Evolutionary conservation across 352 stramenopile genomes (phyloP).

Genomic region (Pythium pyrilobum): DNA sequence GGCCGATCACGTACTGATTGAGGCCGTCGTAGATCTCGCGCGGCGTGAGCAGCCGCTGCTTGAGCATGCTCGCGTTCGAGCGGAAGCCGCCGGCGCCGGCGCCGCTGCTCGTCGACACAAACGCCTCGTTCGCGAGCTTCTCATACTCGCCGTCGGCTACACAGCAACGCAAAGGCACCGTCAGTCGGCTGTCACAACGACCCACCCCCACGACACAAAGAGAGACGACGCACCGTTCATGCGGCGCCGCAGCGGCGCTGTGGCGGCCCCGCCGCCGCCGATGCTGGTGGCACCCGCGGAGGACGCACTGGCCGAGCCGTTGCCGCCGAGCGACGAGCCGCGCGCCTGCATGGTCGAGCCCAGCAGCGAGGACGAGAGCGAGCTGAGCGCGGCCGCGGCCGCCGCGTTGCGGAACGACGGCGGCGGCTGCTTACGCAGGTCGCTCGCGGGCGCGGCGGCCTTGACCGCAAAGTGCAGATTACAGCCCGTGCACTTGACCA

Average conservation of each 20-base stretch:
- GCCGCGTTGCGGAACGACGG: slow-evolving; percentile 59
- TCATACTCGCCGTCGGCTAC: slow-evolving; percentile 64
- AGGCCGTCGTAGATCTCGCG: slow-evolving; percentile 92
- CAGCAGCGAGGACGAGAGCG: slow-evolving; percentile 53
- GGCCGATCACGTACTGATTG: slow-evolving; percentile 97
- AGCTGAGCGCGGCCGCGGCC: slow-evolving; percentile 57
- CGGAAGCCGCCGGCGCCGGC: neutral
- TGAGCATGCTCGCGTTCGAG: slow-evolving; percentile 3
- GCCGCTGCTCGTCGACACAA: slow-evolving; percentile 8
- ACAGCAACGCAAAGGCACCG: neutral
- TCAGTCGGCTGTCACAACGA: neutral
- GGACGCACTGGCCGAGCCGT: neutral
- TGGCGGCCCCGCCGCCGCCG: neutral
- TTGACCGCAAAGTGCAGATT: slow-evolving; percentile 74
- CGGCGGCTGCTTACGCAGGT: neutral
- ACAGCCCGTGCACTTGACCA: slow-evolving; percentile 70
- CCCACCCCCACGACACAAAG: neutral
- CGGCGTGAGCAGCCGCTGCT: slow-evolving; percentile 80
- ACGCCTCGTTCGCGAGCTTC: slow-evolving; percentile 63
- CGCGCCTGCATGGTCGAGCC: slow-evolving; percentile 39
- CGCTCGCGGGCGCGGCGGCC: slow-evolving; percentile 1
- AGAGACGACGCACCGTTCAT: slow-evolving; percentile 36
- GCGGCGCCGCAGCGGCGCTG: slow-evolving; percentile 21
- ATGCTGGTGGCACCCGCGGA: neutral
- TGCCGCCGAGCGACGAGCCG: slow-evolving; percentile 28